Evolutionary conservation across 2,329 filamentous ascomycete genomes (phyloP).

Genomic region (Fusarium ramigenum): DNA sequence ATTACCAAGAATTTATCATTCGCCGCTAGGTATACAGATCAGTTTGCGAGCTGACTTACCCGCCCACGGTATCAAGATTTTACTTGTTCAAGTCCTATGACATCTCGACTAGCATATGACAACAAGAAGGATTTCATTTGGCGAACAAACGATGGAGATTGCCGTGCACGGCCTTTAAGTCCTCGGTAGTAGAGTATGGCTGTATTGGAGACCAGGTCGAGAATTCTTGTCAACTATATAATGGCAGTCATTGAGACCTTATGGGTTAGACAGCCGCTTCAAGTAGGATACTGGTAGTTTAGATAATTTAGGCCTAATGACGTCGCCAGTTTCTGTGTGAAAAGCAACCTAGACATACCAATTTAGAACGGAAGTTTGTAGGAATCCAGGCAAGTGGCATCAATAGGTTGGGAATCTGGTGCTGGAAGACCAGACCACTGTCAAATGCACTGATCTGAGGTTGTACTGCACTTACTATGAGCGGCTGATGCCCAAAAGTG

Average conservation of each 20-base stretch:
- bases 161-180: fast-evolving
- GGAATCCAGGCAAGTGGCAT: neutral
- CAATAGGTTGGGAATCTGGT: neutral
- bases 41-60: neutral
- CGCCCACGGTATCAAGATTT: too few species aligned
- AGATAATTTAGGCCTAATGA: too few species aligned
- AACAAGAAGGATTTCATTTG: neutral
- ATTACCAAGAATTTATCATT: neutral
- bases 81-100: neutral
- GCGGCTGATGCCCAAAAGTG: neutral
- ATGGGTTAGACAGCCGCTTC: too few species aligned
- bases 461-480: neutral
- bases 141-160: neutral
- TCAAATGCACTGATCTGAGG: neutral
- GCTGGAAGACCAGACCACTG: neutral
- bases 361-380: neutral
- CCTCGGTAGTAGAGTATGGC: fast-evolving
- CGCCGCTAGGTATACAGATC: neutral
- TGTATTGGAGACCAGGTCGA: fast-evolving
- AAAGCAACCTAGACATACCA: too few species aligned
- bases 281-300: neutral
- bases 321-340: fast-evolving
- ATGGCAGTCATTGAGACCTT: neutral
- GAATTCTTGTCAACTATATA: too few species aligned
- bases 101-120: neutral